Evolutionary conservation across 2,329 filamentous ascomycete species (phyloP).

Genomic region (Lachnellula occidentalis): DNA sequence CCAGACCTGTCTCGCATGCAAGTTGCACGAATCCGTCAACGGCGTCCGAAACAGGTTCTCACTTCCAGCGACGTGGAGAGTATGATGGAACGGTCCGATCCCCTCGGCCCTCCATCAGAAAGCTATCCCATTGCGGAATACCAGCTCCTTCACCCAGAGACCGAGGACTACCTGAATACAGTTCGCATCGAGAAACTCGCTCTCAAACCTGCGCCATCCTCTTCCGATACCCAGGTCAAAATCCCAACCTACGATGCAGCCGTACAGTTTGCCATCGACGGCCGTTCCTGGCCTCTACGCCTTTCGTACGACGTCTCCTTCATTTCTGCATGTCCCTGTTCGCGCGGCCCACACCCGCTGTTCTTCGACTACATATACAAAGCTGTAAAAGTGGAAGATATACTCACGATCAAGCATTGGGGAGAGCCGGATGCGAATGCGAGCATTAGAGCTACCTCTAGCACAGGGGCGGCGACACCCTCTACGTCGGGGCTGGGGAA

Average conservation of each 20-base stretch:
- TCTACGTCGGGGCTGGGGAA: neutral
- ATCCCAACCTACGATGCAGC: conserved; percentile 54
- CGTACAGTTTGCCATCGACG: conserved; percentile 59
- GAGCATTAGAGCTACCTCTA: neutral
- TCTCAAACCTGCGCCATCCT: conserved; percentile 43
- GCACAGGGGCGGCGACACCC: neutral
- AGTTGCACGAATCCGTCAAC: conserved; percentile 62
- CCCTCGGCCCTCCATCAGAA: conserved; percentile 58
- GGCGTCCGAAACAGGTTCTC: conserved; percentile 50
- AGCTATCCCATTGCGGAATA: conserved; percentile 65
- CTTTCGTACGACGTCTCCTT: conserved; percentile 63
- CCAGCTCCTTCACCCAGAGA: conserved; percentile 47
- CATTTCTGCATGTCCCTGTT: conserved; percentile 59
- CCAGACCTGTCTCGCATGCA: conserved; percentile 62
- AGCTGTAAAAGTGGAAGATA: conserved; percentile 55
- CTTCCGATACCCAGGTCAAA: conserved; percentile 11
- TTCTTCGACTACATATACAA: conserved; percentile 66
- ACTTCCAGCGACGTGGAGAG: conserved; percentile 54
- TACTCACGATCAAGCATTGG: conserved; percentile 64
- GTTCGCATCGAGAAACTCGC: conserved; percentile 65
- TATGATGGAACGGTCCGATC: conserved; percentile 63
- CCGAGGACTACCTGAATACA: conserved; percentile 54
- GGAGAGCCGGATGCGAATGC: conserved; percentile 25
- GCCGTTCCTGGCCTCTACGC: conserved; percentile 56
- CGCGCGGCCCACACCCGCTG: conserved; percentile 59